Evolutionary conservation across 371 early-diverging fungal species (phyloP).

Genomic region (Spraguea lophii): DNA sequence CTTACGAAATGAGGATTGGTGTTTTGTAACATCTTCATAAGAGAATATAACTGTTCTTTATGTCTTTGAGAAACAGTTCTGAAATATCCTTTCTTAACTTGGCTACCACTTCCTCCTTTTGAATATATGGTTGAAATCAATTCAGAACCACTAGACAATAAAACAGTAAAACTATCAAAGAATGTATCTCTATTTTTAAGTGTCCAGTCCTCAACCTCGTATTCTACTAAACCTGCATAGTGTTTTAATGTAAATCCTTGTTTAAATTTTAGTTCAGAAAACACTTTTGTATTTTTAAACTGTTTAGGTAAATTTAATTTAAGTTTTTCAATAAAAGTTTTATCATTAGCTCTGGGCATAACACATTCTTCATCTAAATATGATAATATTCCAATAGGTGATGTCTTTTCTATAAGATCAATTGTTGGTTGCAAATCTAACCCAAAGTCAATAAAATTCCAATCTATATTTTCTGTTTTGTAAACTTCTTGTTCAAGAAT

Average conservation of each 20-base stretch:
- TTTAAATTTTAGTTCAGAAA: conserved; percentile 62
- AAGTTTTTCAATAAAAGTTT: conserved; percentile 76
- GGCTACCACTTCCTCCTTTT: conserved; percentile 47
- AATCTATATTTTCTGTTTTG: conserved; percentile 77
- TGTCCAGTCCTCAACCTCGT: conserved; percentile 77
- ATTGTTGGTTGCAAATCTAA: conserved; percentile 93
- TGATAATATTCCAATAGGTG: conserved; percentile 86
- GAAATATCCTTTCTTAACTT: conserved; percentile 49
- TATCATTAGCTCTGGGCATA: conserved; percentile 84
- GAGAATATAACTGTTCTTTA: conserved; percentile 65
- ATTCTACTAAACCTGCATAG: conserved; percentile 91
- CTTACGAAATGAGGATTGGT: conserved; percentile 96
- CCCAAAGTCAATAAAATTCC: conserved; percentile 95
- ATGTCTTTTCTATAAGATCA: conserved; percentile 75
- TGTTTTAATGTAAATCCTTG: conserved; percentile 77
- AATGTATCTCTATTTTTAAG: conserved; percentile 97
- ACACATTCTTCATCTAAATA: conserved; percentile 97
- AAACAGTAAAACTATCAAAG: conserved; percentile 70
- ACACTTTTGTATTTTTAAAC: conserved; percentile 53
- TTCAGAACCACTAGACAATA: conserved; percentile 61
- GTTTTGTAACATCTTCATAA: conserved; percentile 68
- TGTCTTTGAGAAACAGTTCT: conserved; percentile 79
- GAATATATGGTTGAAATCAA: too few relatives aligned
- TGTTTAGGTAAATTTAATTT: conserved; percentile 31
- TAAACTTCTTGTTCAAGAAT: conserved; percentile 94